These are phyloP conservation scores for Macrocybe gigantea DNA, from an alignment of 768 basidiomycete species.

Conservation along the genomic window DNA sequence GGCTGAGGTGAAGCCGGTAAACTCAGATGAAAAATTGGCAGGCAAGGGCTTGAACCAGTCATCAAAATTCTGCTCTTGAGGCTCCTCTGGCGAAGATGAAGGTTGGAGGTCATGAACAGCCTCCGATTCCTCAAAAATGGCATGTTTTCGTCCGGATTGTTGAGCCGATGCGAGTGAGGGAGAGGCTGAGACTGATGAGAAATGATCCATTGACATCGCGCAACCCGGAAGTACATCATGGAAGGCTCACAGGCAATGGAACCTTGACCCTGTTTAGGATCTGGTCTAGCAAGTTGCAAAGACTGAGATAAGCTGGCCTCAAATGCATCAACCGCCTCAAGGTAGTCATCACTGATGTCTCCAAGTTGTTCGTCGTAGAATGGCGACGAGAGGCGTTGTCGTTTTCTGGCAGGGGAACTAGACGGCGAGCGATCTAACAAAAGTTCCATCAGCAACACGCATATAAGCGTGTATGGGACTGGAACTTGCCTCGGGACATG, in stretches of 20 bases:
- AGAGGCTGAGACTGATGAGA: too few species aligned
- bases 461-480: too few species aligned
- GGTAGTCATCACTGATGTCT: conserved; percentile 49
- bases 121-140: not conserved
- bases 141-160: not conserved
- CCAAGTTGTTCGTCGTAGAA: conserved; percentile 50
- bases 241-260: too few species aligned
- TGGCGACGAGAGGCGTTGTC: conserved; percentile 60
- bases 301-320: conserved; percentile 39
- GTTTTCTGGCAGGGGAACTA: conserved; percentile 46
- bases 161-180: too few species aligned
- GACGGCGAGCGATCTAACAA: conserved; percentile 21
- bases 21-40: conserved; percentile 11
- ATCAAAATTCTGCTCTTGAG: conserved; percentile 34
- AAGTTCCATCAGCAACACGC: conserved; percentile 6
- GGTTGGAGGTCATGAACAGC: conserved; percentile 14
- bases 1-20: too few species aligned
- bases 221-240: too few species aligned
- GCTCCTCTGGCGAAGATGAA: conserved; percentile 35
- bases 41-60: conserved; percentile 44
- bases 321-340: conserved; percentile 48
- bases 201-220: too few species aligned
- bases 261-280: not conserved
- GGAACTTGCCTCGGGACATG: too few species aligned
- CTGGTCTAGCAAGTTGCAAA: conserved; percentile 8